phyloP scores from a whole-genome alignment of 129 eudicot genomes.

The Pittosporum tobira region DNA sequence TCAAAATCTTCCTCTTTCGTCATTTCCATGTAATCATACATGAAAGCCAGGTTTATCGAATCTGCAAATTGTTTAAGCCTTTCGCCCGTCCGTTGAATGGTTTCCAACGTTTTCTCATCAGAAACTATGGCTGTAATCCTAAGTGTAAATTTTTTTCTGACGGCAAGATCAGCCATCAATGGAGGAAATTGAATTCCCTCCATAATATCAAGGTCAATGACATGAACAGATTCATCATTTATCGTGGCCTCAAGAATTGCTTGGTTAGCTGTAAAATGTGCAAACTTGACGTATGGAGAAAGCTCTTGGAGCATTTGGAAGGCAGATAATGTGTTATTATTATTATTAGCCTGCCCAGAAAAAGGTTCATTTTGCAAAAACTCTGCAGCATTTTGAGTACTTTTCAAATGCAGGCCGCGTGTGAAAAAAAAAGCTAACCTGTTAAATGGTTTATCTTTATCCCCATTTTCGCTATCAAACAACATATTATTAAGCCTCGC shows the following conservation, averaged over 20 bases:
- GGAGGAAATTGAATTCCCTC: conserved; percentile 27
- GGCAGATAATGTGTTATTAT: conserved; percentile 1
- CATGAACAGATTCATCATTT: conserved; percentile 1
- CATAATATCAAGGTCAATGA: conserved; percentile 19
- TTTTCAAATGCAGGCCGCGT: conserved; percentile 11
- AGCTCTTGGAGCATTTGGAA: conserved; percentile 19
- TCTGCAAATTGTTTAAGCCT: conserved; percentile 16
- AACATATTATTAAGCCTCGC: conserved; percentile 7
- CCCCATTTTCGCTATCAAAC: not conserved
- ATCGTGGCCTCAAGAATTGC: conserved; percentile 22
- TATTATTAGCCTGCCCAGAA: not conserved
- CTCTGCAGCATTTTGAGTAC: not conserved
- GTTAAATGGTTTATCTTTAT: conserved; percentile 8
- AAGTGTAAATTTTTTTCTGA: not conserved
- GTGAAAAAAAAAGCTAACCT: conserved; percentile 19
- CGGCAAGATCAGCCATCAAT: conserved; percentile 15
- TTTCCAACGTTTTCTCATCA: not conserved
- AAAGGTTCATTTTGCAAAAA: not conserved
- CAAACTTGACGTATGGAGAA: conserved; percentile 18
- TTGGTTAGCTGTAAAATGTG: conserved; percentile 22
- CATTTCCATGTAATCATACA: conserved; percentile 1
- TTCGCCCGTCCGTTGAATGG: conserved; percentile 1
- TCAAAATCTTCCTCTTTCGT: conserved; percentile 6
- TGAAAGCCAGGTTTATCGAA: conserved; percentile 14
- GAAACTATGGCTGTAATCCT: conserved; percentile 10